Conservation (phyloP, 1,139 yeast genomes). For the Hansenula lynferdii region DNA sequence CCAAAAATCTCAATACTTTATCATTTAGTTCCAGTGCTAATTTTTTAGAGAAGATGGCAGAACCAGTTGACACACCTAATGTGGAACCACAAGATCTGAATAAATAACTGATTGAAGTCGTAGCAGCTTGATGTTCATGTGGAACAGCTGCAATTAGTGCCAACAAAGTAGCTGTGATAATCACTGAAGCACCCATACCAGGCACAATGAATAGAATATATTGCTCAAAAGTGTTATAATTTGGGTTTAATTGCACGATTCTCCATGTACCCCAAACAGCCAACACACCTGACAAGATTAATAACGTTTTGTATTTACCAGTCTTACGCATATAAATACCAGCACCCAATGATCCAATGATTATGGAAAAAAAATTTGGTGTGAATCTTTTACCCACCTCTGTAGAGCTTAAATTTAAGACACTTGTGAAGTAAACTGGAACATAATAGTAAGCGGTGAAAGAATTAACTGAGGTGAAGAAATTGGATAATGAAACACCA, state of each 20-base stretch:
- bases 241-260: conserved; percentile 31
- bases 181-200: conserved; percentile 55
- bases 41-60: conserved; percentile 54
- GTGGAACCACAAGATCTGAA: conserved; percentile 75
- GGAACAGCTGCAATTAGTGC: conserved; percentile 66
- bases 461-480: conserved; percentile 48
- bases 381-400: conserved; percentile 58
- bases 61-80: conserved; percentile 60
- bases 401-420: conserved; percentile 49
- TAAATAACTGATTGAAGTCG: conserved; percentile 72
- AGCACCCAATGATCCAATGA: conserved; percentile 63
- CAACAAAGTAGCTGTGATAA: conserved; percentile 61
- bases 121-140: conserved; percentile 58
- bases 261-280: conserved; percentile 42
- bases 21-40: conserved; percentile 20
- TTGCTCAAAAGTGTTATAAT: conserved; percentile 30
- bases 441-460: conserved; percentile 55
- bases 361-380: conserved; percentile 66
- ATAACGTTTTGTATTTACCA: conserved; percentile 57
- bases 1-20: conserved; percentile 23
- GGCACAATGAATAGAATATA: conserved; percentile 33
- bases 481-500: conserved; percentile 62
- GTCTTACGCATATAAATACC: conserved; percentile 67
- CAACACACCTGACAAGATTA: conserved; percentile 39
- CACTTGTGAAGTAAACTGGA: conserved; percentile 62